phyloP scores from a whole-genome alignment of 306 rosid species.

The Sicyos baderoa region DNA sequence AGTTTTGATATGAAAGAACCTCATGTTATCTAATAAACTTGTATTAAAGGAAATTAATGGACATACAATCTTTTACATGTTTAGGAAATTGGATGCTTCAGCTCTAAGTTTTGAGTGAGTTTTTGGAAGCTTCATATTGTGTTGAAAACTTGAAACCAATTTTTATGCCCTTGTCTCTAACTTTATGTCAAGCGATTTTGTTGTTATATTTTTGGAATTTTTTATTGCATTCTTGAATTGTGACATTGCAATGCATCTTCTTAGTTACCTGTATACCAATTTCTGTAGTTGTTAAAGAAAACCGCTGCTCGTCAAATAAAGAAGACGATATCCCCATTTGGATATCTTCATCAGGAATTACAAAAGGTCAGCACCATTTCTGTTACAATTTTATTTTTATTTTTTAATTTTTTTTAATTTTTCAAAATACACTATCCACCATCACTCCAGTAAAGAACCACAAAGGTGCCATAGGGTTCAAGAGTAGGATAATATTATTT shows the following conservation, averaged over 20 bases:
- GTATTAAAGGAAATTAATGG: background rate
- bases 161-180: background rate
- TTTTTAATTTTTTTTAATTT: no score
- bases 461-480: background rate
- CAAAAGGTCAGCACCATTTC: conserved; percentile 52
- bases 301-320: conserved; percentile 66
- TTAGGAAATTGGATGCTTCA: background rate
- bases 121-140: background rate
- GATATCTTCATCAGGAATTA: conserved; percentile 64
- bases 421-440: background rate
- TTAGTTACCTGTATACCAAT: conserved; percentile 32
- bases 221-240: background rate
- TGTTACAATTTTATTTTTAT: background rate
- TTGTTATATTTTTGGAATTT: background rate
- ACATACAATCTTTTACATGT: background rate
- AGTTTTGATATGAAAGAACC: no score
- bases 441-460: background rate
- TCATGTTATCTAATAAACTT: background rate
- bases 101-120: background rate
- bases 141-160: background rate
- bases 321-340: conserved; percentile 69
- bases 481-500: background rate
- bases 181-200: background rate
- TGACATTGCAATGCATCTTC: conserved; percentile 44
- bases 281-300: conserved; percentile 85